Conservation (phyloP, 805 yeast genomes). For the Maudiozyma barnettii region DNA sequence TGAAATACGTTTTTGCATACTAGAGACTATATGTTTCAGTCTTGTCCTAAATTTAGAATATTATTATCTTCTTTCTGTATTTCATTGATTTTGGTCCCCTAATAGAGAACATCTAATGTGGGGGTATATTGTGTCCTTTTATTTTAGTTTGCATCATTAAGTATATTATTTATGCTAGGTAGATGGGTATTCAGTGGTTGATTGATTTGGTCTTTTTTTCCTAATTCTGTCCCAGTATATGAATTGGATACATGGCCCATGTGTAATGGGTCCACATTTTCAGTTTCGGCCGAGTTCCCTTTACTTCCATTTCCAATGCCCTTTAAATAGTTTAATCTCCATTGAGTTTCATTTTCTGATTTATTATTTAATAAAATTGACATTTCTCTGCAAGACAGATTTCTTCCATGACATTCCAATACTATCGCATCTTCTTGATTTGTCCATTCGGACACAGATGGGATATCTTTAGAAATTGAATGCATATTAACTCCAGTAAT, state of each 20-base stretch:
- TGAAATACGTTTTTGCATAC: too few species aligned
- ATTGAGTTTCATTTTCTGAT: slow-evolving; percentile 62
- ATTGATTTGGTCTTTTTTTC: neutral
- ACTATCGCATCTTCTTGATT: slow-evolving; percentile 65
- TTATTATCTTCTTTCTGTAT: neutral
- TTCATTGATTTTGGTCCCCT: too few species aligned
- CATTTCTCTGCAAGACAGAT: slow-evolving; percentile 62
- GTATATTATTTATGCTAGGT: slow-evolving; percentile 16
- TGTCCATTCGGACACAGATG: slow-evolving; percentile 31
- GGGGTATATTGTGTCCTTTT: neutral
- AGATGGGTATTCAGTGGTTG: slow-evolving; percentile 2
- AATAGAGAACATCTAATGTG: neutral
- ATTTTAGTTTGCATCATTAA: slow-evolving; percentile 10
- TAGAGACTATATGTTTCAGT: neutral
- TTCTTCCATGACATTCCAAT: slow-evolving; percentile 41
- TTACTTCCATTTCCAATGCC: neutral
- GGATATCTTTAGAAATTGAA: neutral
- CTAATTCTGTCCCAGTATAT: neutral
- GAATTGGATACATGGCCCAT: neutral
- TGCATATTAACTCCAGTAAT: neutral
- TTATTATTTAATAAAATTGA: slow-evolving; percentile 62
- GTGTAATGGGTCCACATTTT: slow-evolving; percentile 15
- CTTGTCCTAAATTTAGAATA: neutral
- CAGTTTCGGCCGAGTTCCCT: neutral
- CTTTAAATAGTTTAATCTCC: slow-evolving; percentile 39